phyloP scores from a whole-genome alignment of 495 filamentous ascomycete genomes.

The Extremus antarcticus region DNA sequence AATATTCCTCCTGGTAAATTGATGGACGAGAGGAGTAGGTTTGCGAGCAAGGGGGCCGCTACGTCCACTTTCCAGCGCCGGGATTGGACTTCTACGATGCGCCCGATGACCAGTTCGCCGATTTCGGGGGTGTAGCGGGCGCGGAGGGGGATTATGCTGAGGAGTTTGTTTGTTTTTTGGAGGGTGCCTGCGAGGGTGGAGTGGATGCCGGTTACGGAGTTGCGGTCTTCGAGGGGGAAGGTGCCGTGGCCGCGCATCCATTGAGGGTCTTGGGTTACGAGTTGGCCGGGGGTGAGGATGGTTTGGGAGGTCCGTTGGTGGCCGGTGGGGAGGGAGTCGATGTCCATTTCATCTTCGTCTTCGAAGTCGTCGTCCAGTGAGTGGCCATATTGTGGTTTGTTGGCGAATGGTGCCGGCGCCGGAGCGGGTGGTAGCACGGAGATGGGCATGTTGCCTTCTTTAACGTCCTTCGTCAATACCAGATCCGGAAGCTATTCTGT shows the following conservation, averaged over 20 bases:
- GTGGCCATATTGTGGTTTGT: slow-evolving; percentile 16
- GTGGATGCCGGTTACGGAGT: slow-evolving; percentile 54
- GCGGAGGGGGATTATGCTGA: slow-evolving; percentile 76
- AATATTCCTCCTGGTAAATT: slow-evolving; percentile 92
- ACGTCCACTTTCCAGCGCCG: slow-evolving; percentile 92
- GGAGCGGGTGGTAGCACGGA: slow-evolving; percentile 60
- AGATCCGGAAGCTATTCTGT: too few species aligned
- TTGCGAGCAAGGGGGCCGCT: slow-evolving; percentile 66
- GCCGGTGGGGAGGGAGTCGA: slow-evolving; percentile 33
- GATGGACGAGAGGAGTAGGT: slow-evolving; percentile 74
- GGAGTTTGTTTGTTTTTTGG: slow-evolving; percentile 86
- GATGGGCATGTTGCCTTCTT: slow-evolving; percentile 53
- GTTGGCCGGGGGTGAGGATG: slow-evolving; percentile 82
- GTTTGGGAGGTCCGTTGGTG: slow-evolving; percentile 35
- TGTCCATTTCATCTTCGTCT: slow-evolving; percentile 44
- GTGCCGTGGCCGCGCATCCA: slow-evolving; percentile 54
- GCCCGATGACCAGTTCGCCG: slow-evolving; percentile 86
- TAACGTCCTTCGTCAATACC: neutral
- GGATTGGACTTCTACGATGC: slow-evolving; percentile 83
- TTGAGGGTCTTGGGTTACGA: slow-evolving; percentile 81
- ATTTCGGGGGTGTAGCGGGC: slow-evolving; percentile 95
- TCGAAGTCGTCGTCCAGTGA: slow-evolving; percentile 20
- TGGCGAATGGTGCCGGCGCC: slow-evolving; percentile 17
- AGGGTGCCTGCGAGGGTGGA: slow-evolving; percentile 81
- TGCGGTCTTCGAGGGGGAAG: slow-evolving; percentile 35